Percentiles rank a stretch among this genome's conserved stretches.
Conservation (phyloP, 129 eudicot species). For the Solidago caesia region DNA sequence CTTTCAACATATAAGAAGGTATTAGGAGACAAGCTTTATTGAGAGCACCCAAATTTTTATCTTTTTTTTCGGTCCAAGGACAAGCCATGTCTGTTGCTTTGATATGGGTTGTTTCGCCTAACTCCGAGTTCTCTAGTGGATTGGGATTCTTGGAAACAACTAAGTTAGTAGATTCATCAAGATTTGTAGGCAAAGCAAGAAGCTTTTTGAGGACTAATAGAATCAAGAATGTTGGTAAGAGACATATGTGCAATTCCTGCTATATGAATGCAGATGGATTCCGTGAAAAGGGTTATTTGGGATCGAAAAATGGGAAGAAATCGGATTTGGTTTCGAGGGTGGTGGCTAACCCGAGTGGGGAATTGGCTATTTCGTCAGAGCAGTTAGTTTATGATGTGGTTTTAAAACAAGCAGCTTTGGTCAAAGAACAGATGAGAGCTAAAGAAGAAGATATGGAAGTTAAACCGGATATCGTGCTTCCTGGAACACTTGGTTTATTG, state of each 20-base stretch:
- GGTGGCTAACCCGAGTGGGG: constrained; percentile 78
- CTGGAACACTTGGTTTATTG: constrained; percentile 68
- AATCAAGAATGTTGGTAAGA: constrained; percentile 43
- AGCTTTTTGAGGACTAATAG: constrained; percentile 33
- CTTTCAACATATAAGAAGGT: constrained; percentile 24
- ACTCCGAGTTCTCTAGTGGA: constrained; percentile 52
- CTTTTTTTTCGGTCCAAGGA: constrained; percentile 21
- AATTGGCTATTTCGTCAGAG: constrained; percentile 75
- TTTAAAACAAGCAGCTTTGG: constrained; percentile 94
- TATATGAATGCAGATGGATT: constrained; percentile 38
- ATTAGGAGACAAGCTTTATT: constrained; percentile 25
- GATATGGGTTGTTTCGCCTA: constrained; percentile 73
- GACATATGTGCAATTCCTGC: constrained; percentile 36
- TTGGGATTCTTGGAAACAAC: constrained; percentile 55
- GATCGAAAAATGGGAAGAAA: constrained; percentile 39
- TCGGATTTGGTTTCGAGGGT: constrained; percentile 49
- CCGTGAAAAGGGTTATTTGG: constrained; percentile 28
- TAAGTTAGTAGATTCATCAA: constrained; percentile 43
- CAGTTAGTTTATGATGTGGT: constrained; percentile 93
- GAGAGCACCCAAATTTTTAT: constrained; percentile 13
- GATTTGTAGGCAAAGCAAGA: constrained; percentile 23
- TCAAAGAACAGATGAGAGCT: constrained; percentile 58
- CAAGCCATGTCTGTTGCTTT: constrained; percentile 78
- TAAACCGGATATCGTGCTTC: constrained; percentile 82
- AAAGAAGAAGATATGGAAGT: constrained; percentile 56